Evolutionary conservation across 2,329 filamentous ascomycete species (phyloP).

Genomic region (Hysterium pulicare): DNA sequence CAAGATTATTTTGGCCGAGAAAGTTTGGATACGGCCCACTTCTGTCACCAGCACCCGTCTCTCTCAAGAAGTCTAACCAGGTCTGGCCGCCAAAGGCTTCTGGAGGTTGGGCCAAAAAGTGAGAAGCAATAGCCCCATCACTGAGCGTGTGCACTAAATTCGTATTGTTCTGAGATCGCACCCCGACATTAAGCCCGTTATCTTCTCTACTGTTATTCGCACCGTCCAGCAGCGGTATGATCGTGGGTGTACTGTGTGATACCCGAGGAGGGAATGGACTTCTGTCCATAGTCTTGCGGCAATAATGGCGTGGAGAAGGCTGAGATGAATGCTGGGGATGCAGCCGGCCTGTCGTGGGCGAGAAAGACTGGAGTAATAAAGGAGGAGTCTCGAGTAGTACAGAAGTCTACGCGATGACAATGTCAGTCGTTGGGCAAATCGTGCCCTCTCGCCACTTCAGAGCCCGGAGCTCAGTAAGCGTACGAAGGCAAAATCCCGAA

Average conservation of each 20-base stretch:
- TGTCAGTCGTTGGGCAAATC: too few species aligned
- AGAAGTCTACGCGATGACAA: too few species aligned
- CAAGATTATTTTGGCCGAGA: neutral
- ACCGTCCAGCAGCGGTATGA: conserved; percentile 14
- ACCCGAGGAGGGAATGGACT: conserved; percentile 7
- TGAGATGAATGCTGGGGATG: too few species aligned
- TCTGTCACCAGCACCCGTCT: conserved; percentile 15
- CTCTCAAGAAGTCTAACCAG: conserved; percentile 34
- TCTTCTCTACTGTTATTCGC: conserved; percentile 6
- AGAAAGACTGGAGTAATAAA: too few species aligned
- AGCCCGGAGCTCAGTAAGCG: too few species aligned
- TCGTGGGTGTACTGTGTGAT: conserved; percentile 15
- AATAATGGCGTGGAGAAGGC: too few species aligned
- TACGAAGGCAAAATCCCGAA: too few species aligned
- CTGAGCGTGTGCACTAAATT: conserved; percentile 8
- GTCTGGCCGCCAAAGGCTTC: conserved; percentile 25
- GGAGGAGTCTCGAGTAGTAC: too few species aligned
- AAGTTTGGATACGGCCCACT: neutral
- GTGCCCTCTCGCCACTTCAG: too few species aligned
- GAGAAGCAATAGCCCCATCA: conserved; percentile 25
- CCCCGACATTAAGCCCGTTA: conserved; percentile 4
- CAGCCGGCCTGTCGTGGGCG: too few species aligned
- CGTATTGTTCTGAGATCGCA: conserved; percentile 1
- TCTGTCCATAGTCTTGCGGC: conserved; percentile 17
- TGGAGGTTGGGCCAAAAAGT: conserved; percentile 21